phyloP scores from a whole-genome alignment of 495 filamentous ascomycete species.

The Platismatia glauca region DNA sequence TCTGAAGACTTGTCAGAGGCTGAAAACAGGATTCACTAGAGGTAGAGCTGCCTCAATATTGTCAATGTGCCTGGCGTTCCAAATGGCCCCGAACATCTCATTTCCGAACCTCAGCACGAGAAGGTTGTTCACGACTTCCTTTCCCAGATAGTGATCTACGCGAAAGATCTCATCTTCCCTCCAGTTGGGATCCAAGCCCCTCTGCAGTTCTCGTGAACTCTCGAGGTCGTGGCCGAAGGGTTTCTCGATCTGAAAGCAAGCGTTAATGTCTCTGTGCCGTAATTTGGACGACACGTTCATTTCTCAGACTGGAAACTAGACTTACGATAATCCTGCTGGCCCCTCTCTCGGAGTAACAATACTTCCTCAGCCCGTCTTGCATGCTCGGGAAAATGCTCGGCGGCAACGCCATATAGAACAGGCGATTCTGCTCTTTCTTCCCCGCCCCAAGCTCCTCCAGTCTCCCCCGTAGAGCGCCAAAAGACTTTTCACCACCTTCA shows the following conservation, averaged over 20 bases:
- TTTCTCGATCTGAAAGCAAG: constrained; percentile 73
- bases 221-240: constrained; percentile 93
- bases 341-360: constrained; percentile 21
- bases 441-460: constrained; percentile 17
- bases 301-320: background rate
- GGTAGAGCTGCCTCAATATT: constrained; percentile 55
- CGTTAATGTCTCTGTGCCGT: constrained; percentile 4
- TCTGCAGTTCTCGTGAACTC: constrained; percentile 88
- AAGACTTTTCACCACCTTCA: constrained; percentile 23
- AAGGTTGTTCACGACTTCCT: constrained; percentile 99
- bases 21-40: background rate
- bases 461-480: constrained; percentile 13
- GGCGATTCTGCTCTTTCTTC: constrained; percentile 21
- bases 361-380: constrained; percentile 19
- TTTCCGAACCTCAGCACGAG: constrained; percentile 96
- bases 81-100: constrained; percentile 95
- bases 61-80: constrained; percentile 98
- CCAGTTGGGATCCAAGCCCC: constrained; percentile 90
- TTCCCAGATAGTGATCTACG: constrained; percentile 97
- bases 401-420: constrained; percentile 25
- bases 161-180: constrained; percentile 98
- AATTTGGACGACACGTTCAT: too few relatives aligned
- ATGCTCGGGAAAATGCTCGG: constrained; percentile 21
- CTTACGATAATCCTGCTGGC: constrained; percentile 24
- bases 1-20: constrained; percentile 36